phyloP scores from a whole-genome alignment of 208 protist species.

The Leishmania arabica region DNA sequence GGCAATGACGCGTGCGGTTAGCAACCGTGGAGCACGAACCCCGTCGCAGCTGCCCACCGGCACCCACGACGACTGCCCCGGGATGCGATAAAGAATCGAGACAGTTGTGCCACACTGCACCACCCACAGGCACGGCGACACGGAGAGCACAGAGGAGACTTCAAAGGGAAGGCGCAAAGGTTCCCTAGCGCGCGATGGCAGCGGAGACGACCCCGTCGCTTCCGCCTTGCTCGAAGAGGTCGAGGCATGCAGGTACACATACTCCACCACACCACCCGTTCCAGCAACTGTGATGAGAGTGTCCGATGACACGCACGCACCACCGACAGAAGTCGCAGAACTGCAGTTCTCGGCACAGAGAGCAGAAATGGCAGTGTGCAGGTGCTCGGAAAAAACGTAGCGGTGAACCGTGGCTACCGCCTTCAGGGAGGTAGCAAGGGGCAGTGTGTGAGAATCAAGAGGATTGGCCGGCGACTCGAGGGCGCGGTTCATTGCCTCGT shows the following conservation, averaged over 20 bases:
- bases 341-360: conserved; percentile 12
- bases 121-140: conserved; percentile 31
- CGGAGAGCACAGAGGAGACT: conserved; percentile 44
- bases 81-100: conserved; percentile 35
- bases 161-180: conserved; percentile 59
- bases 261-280: conserved; percentile 22
- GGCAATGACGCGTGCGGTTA: conserved; percentile 28
- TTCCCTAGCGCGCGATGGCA: conserved; percentile 3
- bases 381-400: conserved; percentile 29
- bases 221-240: background rate
- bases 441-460: background rate
- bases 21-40: conserved; percentile 59
- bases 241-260: conserved; percentile 8
- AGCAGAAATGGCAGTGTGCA: conserved; percentile 22
- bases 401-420: conserved; percentile 4
- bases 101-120: conserved; percentile 58
- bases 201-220: background rate
- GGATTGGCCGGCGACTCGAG: background rate
- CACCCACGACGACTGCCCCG: conserved; percentile 34
- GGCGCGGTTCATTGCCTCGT: background rate
- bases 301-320: background rate
- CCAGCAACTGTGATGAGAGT: conserved; percentile 18
- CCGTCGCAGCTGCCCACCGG: conserved; percentile 41
- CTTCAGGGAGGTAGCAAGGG: background rate
- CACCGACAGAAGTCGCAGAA: background rate